Conservation (phyloP, 106 monocot species). For the Dendrobium chrysotoxum region DNA sequence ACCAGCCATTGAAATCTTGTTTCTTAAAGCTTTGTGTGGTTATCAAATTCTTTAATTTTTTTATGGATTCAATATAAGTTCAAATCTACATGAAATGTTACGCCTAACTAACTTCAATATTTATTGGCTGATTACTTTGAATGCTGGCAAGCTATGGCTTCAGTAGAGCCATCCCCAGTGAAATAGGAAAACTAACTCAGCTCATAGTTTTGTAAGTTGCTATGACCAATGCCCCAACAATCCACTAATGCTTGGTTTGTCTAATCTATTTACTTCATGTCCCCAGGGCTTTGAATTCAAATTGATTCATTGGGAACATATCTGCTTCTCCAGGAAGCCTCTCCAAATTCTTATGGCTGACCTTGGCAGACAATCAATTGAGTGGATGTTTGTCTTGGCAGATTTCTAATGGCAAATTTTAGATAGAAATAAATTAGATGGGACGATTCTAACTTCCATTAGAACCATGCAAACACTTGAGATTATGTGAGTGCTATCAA, state of each 20-base stretch:
- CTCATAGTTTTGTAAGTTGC: conserved; percentile 8
- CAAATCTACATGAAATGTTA: not conserved
- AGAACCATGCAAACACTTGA: too few relatives aligned
- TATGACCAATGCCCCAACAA: not conserved
- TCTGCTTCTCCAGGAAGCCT: conserved; percentile 10
- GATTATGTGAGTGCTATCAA: too few relatives aligned
- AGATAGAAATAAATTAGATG: conserved; percentile 14
- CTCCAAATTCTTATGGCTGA: not conserved
- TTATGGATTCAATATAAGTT: not conserved
- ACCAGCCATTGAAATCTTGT: conserved; percentile 25
- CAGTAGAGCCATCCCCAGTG: conserved; percentile 2
- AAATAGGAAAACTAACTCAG: conserved; percentile 7
- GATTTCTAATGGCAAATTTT: conserved; percentile 15
- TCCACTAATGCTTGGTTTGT: not conserved
- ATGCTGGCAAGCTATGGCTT: conserved; percentile 14
- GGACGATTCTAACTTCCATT: too few relatives aligned
- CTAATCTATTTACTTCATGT: not conserved
- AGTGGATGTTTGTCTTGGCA: conserved; percentile 3
- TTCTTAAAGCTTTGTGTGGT: conserved; percentile 37
- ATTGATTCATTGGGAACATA: conserved; percentile 4
- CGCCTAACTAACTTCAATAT: not conserved
- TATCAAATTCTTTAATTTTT: not conserved
- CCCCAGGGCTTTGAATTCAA: conserved; percentile 6
- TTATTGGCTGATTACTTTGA: conserved; percentile 2
- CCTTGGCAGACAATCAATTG: conserved; percentile 9